phyloP scores from a whole-genome alignment of 1,284 basidiomycete species.

The Schizopora paradoxa region DNA sequence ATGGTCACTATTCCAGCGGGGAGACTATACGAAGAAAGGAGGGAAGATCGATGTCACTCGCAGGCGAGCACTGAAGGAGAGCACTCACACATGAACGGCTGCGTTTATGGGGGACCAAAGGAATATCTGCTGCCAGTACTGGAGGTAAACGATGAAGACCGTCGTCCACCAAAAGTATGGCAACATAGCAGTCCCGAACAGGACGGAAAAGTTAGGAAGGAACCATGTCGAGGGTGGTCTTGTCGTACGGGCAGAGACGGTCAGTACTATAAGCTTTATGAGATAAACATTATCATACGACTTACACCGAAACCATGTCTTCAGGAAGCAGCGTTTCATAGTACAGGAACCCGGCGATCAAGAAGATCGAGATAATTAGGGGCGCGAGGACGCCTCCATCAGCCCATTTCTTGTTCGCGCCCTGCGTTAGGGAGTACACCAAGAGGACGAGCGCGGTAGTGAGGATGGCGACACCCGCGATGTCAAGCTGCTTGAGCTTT shows the following conservation, averaged over 20 bases:
- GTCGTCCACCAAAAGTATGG: conserved; percentile 37
- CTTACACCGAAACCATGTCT: conserved; percentile 17
- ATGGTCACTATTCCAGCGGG: too few relatives aligned
- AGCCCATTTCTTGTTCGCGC: conserved; percentile 18
- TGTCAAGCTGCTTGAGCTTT: conserved; percentile 2
- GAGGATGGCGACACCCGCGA: conserved; percentile 4
- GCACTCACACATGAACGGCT: conserved; percentile 30
- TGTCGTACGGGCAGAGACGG: not conserved
- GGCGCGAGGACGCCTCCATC: conserved; percentile 19
- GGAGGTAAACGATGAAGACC: conserved; percentile 27
- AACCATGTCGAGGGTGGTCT: conserved; percentile 38
- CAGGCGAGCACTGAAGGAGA: conserved; percentile 27
- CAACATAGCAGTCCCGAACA: conserved; percentile 32
- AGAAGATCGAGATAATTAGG: conserved; percentile 19
- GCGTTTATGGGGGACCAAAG: conserved; percentile 30
- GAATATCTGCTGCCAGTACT: conserved; percentile 34
- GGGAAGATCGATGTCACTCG: not conserved
- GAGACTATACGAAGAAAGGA: too few relatives aligned
- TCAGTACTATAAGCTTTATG: too few relatives aligned
- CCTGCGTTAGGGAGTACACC: conserved; percentile 21
- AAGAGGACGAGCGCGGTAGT: conserved; percentile 20
- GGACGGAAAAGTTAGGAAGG: conserved; percentile 34
- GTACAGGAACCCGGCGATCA: conserved; percentile 17
- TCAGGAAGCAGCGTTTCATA: conserved; percentile 20
- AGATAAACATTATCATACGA: too few relatives aligned